Evolutionary conservation across 2,329 filamentous ascomycete species (phyloP), one percentile per base, ranked within the genome.

Genomic region (Triangularia setosa): DNA sequence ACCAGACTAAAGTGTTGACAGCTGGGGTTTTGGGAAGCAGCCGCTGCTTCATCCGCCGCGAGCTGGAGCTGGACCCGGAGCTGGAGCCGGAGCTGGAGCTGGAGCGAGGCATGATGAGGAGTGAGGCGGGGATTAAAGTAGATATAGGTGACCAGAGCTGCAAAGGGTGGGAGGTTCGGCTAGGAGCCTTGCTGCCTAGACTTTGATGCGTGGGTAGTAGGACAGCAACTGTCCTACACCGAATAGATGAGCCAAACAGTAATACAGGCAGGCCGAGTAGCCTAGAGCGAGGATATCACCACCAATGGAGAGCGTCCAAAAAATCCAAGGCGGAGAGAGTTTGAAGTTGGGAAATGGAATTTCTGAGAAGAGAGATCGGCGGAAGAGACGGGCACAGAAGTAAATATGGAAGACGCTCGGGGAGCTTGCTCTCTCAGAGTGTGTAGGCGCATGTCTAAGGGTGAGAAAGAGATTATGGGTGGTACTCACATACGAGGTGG

Each of bases 1-100:
- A 69, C 40, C 67, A 73, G 21, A 71, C 60, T n/a, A 72, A 48
- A 2, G 67, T 55, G 23, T 68, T 69, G 58, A 71, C 64, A 35
- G 69, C 60, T 4, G n/a, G 2, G 5, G 64, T 71, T 58, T 71
- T 62, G 12, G 69, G 69, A 3, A 72, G 59, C 16, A n/a, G 12
- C 1, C 40, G 40, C 5, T 40, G 24, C 58, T 48, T 60, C 18
- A 27, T 53, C 35, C 40, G 58, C 2, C 53, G 63, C 11, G 64
- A 24, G 54, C 70, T 68, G 27, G 57, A 63, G 40, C 64, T 67
- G 11, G 58, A 65, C 59, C 60, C 64, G 1, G 65, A 62, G 54
- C 58, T 53, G 3, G 68, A 68, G 23, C 44, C 28, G n/a, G 66
- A 65, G 67, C 67, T 64, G 21, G 57, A 44, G 18, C 53, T 55